Conservation (phyloP, 1,284 basidiomycete species). For the Moesziomyces globuligerus region DNA sequence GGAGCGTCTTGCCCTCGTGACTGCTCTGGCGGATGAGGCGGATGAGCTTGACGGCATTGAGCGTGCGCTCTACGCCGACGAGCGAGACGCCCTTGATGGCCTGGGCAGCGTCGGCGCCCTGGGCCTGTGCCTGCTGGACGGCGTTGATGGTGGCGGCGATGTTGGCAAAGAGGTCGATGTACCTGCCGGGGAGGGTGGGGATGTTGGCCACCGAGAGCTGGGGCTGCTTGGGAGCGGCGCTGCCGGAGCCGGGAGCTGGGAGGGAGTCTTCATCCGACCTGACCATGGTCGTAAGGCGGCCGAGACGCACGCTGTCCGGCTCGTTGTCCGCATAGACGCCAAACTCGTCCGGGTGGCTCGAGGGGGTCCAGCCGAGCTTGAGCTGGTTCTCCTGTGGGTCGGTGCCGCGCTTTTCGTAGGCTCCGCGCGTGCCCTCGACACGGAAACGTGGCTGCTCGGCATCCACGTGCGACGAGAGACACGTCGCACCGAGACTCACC, state of each 20-base stretch:
- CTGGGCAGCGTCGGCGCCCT: constrained; percentile 19
- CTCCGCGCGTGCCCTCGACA: constrained; percentile 58
- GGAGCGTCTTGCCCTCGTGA: constrained; percentile 48
- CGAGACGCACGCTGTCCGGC: constrained; percentile 47
- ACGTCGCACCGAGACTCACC: constrained; percentile 55
- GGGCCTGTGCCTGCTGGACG: constrained; percentile 29
- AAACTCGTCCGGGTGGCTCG: constrained; percentile 55
- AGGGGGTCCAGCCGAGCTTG: constrained; percentile 60
- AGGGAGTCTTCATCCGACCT: constrained; percentile 25
- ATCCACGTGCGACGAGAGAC: constrained; percentile 58
- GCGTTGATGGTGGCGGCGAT: constrained; percentile 54
- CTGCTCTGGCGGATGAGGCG: constrained; percentile 53
- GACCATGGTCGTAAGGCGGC: constrained; percentile 54
- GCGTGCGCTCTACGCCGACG: constrained; percentile 49
- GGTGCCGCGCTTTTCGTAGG: constrained; percentile 60
- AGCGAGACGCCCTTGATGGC: constrained; percentile 31
- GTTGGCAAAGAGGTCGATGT: constrained; percentile 61
- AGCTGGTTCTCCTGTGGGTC: constrained; percentile 66
- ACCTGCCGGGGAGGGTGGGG: constrained; percentile 62
- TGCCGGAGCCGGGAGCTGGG: constrained; percentile 13
- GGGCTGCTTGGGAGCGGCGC: constrained; percentile 50
- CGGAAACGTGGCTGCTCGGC: constrained; percentile 60
- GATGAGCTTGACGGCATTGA: constrained; percentile 54
- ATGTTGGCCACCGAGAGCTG: constrained; percentile 50
- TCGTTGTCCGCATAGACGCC: constrained; percentile 57